phyloP scores from a whole-genome alignment of 202 grass and related monocot species.

The Thinopyrum obtusiflorum region DNA sequence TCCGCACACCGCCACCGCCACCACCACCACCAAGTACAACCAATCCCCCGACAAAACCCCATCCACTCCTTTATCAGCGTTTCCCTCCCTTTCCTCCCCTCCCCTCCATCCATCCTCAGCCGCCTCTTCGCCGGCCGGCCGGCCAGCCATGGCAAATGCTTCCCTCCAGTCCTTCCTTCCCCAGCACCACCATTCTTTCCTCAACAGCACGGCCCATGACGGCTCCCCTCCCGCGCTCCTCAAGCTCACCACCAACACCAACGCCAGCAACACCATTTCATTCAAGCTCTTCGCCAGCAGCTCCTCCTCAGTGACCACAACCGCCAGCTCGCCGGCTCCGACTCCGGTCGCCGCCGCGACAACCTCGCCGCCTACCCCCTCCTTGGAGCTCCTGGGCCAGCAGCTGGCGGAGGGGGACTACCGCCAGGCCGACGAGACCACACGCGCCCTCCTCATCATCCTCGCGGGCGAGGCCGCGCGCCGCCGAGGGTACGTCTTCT shows the following conservation, averaged over 20 bases:
- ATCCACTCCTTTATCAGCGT: slow-evolving; percentile 50
- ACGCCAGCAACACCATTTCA: slow-evolving; percentile 37
- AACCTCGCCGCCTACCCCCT: slow-evolving; percentile 26
- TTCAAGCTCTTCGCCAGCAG: slow-evolving; percentile 62
- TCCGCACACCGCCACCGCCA: slow-evolving; percentile 4
- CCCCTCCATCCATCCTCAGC: not conserved
- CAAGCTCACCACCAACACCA: slow-evolving; percentile 37
- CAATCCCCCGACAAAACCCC: slow-evolving; percentile 29
- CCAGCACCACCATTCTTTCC: slow-evolving; percentile 53
- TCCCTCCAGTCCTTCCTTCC: slow-evolving; percentile 66
- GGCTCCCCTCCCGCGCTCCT: slow-evolving; percentile 22
- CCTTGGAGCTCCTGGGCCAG: slow-evolving; percentile 48
- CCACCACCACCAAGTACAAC: not conserved
- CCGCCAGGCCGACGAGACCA: slow-evolving; percentile 81
- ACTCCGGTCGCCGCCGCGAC: slow-evolving; percentile 29
- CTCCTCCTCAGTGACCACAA: slow-evolving; percentile 44
- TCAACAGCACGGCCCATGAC: slow-evolving; percentile 32
- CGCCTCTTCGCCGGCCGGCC: not conserved
- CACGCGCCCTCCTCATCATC: slow-evolving; percentile 66
- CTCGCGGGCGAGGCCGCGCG: slow-evolving; percentile 73
- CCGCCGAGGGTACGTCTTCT: slow-evolving; percentile 94
- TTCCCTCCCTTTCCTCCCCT: slow-evolving; percentile 8
- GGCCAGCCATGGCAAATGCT: slow-evolving; percentile 60
- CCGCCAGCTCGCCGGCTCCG: slow-evolving; percentile 10
- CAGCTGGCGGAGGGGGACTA: slow-evolving; percentile 54